phyloP scores from a whole-genome alignment of 1,284 basidiomycete species.

The Cutaneotrichosporon sp. region DNA sequence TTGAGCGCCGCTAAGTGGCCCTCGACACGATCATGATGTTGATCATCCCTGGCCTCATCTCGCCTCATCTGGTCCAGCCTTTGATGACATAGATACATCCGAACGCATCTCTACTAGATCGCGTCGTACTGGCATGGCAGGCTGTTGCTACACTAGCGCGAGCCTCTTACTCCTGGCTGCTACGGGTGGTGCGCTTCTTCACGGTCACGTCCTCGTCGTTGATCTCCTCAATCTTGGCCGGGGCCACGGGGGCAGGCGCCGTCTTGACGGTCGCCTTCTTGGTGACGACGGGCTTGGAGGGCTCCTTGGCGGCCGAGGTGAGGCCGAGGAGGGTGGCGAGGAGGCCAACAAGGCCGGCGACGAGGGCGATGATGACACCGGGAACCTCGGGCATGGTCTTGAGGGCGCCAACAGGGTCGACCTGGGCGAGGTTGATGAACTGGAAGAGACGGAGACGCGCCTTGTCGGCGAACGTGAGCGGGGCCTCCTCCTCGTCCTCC shows the following conservation, averaged over 20 bases:
- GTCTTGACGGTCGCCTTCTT: constrained; percentile 49
- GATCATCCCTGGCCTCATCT: too few relatives aligned
- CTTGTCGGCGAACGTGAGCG: constrained; percentile 41
- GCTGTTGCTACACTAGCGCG: constrained; percentile 2
- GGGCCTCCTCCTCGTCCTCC: constrained; percentile 48
- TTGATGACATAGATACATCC: constrained; percentile 7
- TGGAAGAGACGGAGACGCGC: constrained; percentile 48
- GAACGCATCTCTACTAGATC: background rate
- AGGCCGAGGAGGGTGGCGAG: constrained; percentile 75
- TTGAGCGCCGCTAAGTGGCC: too few relatives aligned
- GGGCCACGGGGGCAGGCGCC: constrained; percentile 33
- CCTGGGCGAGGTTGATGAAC: constrained; percentile 47
- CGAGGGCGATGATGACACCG: constrained; percentile 67
- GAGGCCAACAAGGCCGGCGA: constrained; percentile 80
- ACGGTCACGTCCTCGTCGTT: constrained; percentile 28
- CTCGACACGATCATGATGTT: too few relatives aligned
- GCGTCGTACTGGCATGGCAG: background rate
- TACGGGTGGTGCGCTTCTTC: constrained; percentile 42
- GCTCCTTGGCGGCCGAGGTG: constrained; percentile 59
- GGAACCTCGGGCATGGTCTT: constrained; percentile 83
- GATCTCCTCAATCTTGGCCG: constrained; percentile 29
- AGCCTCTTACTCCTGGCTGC: constrained; percentile 17
- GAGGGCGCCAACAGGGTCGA: constrained; percentile 62
- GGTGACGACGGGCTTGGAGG: constrained; percentile 32
- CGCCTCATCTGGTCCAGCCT: background rate